Evolutionary conservation across 257 asterid genomes (phyloP).

Genomic region (Coffea eugenioides): DNA sequence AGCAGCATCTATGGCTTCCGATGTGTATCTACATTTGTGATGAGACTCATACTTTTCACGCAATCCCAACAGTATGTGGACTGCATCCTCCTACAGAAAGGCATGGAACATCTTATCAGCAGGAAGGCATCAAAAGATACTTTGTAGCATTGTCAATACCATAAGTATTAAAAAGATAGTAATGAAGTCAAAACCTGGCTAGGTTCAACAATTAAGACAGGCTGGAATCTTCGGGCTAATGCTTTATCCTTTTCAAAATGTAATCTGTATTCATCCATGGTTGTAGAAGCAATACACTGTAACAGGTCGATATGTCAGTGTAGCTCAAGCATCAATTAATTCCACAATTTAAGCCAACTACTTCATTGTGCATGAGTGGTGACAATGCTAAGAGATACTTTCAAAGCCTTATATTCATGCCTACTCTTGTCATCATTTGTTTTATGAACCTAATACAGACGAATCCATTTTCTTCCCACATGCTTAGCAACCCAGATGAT

Average conservation of each 20-base stretch:
- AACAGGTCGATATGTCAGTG: constrained; percentile 24
- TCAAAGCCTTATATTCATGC: neutral
- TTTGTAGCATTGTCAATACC: neutral
- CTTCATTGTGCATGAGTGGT: neutral
- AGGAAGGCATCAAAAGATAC: constrained; percentile 7
- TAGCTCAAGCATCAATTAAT: neutral
- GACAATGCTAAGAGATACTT: neutral
- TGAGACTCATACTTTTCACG: constrained; percentile 79
- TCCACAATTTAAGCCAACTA: neutral
- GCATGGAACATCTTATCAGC: constrained; percentile 5
- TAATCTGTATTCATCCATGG: constrained; percentile 82
- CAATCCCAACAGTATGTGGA: constrained; percentile 78
- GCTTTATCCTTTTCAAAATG: constrained; percentile 96
- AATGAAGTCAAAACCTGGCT: constrained; percentile 51
- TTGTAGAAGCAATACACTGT: constrained; percentile 97
- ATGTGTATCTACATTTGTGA: constrained; percentile 82
- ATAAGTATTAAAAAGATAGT: constrained; percentile 4
- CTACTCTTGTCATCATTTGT: neutral
- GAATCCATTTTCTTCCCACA: neutral
- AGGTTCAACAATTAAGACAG: constrained; percentile 80
- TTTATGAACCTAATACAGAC: neutral
- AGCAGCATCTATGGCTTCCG: constrained; percentile 92
- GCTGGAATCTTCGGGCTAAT: constrained; percentile 90
- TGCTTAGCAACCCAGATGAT: neutral
- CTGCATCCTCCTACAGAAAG: constrained; percentile 69